Conservation (phyloP, 2,329 filamentous ascomycete species). For the Penicillium fuscoglaucum region DNA sequence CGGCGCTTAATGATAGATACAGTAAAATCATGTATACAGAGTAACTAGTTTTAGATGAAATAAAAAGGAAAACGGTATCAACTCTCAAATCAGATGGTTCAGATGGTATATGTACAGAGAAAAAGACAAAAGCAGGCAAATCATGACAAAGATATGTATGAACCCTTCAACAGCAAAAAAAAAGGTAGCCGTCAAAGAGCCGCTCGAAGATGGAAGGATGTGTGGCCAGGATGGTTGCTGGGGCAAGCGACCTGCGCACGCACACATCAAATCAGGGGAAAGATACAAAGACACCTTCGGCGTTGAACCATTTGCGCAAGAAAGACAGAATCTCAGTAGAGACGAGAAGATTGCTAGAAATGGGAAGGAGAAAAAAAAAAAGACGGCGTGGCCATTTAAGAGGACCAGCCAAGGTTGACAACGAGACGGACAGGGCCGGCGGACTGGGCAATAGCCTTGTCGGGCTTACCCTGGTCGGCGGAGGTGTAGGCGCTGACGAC, state of each 20-base stretch:
- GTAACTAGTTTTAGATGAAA: background rate
- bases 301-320: constrained; percentile 20
- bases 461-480: constrained; percentile 28
- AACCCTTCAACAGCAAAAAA: constrained; percentile 8
- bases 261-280: constrained; percentile 8
- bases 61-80: constrained; percentile 19
- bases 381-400: constrained; percentile 10
- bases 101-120: constrained; percentile 32
- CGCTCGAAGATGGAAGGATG: constrained; percentile 7
- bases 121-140: constrained; percentile 15
- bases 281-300: constrained; percentile 10
- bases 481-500: constrained; percentile 38
- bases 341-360: constrained; percentile 9
- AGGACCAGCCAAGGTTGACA: constrained; percentile 33
- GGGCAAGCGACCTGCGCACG: constrained; percentile 12
- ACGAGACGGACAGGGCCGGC: constrained; percentile 35
- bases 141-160: constrained; percentile 24
- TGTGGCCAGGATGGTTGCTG: constrained; percentile 8
- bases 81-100: constrained; percentile 22
- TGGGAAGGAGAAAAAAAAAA: constrained; percentile 4
- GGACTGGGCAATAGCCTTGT: constrained; percentile 31
- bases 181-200: constrained; percentile 8
- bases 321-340: constrained; percentile 14
- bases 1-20: background rate
- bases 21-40: background rate